A percentile compares a stretch with the other conserved stretches of the same genome.
phyloP scores from a whole-genome alignment of 2,329 filamentous ascomycete species.

The Tricladium varicosporioides region DNA sequence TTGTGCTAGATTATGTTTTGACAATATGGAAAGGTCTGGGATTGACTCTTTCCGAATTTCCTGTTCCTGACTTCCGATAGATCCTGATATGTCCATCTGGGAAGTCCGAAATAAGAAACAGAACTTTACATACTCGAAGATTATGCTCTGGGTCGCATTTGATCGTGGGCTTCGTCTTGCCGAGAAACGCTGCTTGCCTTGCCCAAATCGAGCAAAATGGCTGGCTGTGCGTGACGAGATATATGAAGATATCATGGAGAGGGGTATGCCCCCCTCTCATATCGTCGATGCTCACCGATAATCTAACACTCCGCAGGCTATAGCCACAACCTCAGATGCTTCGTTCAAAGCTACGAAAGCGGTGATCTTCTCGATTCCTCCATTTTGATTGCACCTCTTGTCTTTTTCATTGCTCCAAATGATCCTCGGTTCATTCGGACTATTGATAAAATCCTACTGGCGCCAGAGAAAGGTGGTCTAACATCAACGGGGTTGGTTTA shows the following conservation, averaged over 20 bases:
- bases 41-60: not conserved
- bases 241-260: conserved; percentile 77
- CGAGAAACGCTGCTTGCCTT: conserved; percentile 74
- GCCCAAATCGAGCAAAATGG: conserved; percentile 68
- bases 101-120: conserved; percentile 74
- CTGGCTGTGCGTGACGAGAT: conserved; percentile 62
- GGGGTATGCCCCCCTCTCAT: conserved; percentile 40
- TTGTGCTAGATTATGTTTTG: conserved; percentile 60
- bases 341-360: conserved; percentile 75
- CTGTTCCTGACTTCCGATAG: conserved; percentile 31
- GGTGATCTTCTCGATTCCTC: conserved; percentile 69
- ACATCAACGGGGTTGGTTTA: conserved; percentile 75
- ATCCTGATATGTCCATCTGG: conserved; percentile 81
- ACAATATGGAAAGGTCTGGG: conserved; percentile 57
- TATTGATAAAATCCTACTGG: conserved; percentile 67
- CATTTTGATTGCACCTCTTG: conserved; percentile 72
- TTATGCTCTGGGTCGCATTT: conserved; percentile 81
- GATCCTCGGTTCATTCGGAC: conserved; percentile 74
- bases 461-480: conserved; percentile 72
- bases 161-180: conserved; percentile 71
- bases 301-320: conserved; percentile 48
- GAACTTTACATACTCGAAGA: conserved; percentile 77
- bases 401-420: conserved; percentile 77
- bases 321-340: conserved; percentile 66
- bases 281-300: not conserved